phyloP scores from a whole-genome alignment of 139 green algal genomes.

The Penium margaritaceum region DNA sequence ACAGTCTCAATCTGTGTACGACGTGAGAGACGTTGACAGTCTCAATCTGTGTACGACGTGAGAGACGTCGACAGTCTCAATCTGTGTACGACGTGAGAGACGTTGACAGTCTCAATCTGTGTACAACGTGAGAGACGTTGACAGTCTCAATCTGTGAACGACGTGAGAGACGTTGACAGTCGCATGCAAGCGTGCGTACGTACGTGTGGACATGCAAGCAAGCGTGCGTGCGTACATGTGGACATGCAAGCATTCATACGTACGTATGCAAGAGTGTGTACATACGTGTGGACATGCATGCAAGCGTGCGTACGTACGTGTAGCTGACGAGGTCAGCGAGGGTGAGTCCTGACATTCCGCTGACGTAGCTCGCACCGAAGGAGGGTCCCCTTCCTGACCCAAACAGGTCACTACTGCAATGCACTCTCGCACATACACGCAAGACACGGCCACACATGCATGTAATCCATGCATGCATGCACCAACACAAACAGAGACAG shows the following conservation, averaged over 20 bases:
- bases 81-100: no score
- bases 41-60: no score
- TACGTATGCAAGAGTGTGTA: background rate
- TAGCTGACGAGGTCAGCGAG: slow-evolving; percentile 79
- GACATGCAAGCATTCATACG: background rate
- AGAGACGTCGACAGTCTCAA: no score
- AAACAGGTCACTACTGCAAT: slow-evolving; percentile 38
- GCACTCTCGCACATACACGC: no score
- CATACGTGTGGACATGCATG: background rate
- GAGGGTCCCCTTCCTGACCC: slow-evolving; percentile 58
- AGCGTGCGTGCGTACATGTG: background rate
- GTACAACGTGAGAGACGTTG: no score
- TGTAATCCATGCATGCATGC: no score
- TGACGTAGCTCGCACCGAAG: slow-evolving; percentile 89
- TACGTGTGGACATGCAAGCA: background rate
- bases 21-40: no score
- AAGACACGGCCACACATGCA: background rate
- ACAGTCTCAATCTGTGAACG: background rate
- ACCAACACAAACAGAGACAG: background rate
- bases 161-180: no score
- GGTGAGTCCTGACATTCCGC: slow-evolving; percentile 88
- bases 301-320: slow-evolving; percentile 56
- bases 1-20: no score
- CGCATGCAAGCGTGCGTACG: no score
- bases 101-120: no score